These are phyloP conservation scores for Xylaria hypoxylon DNA, from an alignment of 2,329 filamentous ascomycete genomes.

Conservation along the genomic window DNA sequence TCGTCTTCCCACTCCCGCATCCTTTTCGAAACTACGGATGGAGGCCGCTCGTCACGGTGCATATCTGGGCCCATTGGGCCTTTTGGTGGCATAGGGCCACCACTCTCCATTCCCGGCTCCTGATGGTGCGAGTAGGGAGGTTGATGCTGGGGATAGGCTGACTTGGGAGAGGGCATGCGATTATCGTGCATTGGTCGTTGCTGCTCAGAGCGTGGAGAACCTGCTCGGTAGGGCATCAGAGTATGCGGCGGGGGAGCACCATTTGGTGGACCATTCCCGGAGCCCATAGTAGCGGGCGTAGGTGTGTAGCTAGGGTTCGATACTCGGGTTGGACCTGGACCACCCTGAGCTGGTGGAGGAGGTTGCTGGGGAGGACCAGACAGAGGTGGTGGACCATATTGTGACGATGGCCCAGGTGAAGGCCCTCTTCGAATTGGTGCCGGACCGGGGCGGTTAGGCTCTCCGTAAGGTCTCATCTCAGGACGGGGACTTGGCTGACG, in stretches of 20 bases:
- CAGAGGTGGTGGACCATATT: slow-evolving; percentile 65
- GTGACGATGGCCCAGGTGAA: slow-evolving; percentile 63
- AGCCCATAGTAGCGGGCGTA: slow-evolving; percentile 53
- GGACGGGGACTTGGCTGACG: slow-evolving; percentile 82
- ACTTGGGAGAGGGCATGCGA: slow-evolving; percentile 90
- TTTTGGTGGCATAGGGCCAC: slow-evolving; percentile 71
- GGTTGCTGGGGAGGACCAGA: slow-evolving; percentile 57
- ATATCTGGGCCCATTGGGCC: slow-evolving; percentile 71
- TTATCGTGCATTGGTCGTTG: slow-evolving; percentile 80
- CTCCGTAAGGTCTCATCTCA: slow-evolving; percentile 78
- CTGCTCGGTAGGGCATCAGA: slow-evolving; percentile 79
- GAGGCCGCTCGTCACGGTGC: slow-evolving; percentile 77
- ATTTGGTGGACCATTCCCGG: slow-evolving; percentile 59
- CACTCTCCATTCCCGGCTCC: slow-evolving; percentile 72
- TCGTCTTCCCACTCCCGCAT: slow-evolving; percentile 95
- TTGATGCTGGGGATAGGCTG: slow-evolving; percentile 83
- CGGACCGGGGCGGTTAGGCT: slow-evolving; percentile 68
- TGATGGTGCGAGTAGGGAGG: slow-evolving; percentile 77
- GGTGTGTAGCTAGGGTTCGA: slow-evolving; percentile 55
- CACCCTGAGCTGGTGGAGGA: slow-evolving; percentile 61
- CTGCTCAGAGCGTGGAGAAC: slow-evolving; percentile 86
- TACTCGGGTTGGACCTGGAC: slow-evolving; percentile 52
- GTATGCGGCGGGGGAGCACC: slow-evolving; percentile 59
- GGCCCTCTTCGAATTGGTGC: slow-evolving; percentile 63
- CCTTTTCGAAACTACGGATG: slow-evolving; percentile 84